phyloP scores from a whole-genome alignment of 2,329 filamentous ascomycete genomes.

The Chrysosporium queenslandicum region DNA sequence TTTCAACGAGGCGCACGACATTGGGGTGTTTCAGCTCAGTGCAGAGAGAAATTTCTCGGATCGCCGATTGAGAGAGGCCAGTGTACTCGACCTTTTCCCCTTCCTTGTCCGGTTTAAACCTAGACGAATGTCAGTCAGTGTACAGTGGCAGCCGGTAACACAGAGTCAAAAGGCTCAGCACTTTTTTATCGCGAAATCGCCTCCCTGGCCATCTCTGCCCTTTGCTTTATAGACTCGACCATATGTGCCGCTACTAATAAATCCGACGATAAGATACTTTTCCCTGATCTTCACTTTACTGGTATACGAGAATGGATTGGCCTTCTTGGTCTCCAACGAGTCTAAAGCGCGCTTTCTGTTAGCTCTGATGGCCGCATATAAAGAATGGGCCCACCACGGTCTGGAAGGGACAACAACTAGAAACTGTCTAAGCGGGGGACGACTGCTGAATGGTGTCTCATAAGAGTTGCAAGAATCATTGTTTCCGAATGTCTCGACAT shows the following conservation, averaged over 20 bases:
- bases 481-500: too few species aligned
- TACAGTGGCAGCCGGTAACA: neutral
- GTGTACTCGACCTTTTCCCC: constrained; percentile 91
- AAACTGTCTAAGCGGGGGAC: neutral
- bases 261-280: constrained; percentile 91
- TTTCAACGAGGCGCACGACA: constrained; percentile 83
- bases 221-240: constrained; percentile 94
- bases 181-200: constrained; percentile 98
- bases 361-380: neutral
- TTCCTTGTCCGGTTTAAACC: constrained; percentile 95
- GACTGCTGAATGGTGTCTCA: neutral
- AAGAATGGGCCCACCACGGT: too few species aligned
- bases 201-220: constrained; percentile 59
- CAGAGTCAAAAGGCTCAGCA: constrained; percentile 33
- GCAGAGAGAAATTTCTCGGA: constrained; percentile 94
- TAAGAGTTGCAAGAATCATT: neutral
- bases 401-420: too few species aligned
- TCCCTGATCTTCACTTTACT: constrained; percentile 81
- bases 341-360: constrained; percentile 22
- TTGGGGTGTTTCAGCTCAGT: constrained; percentile 83
- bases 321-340: constrained; percentile 30
- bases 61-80: constrained; percentile 91
- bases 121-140: constrained; percentile 22
- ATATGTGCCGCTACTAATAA: constrained; percentile 97
- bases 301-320: constrained; percentile 44